Evolutionary conservation across 129 eudicot species (phyloP).

Genomic region (Flaveria brownii): DNA sequence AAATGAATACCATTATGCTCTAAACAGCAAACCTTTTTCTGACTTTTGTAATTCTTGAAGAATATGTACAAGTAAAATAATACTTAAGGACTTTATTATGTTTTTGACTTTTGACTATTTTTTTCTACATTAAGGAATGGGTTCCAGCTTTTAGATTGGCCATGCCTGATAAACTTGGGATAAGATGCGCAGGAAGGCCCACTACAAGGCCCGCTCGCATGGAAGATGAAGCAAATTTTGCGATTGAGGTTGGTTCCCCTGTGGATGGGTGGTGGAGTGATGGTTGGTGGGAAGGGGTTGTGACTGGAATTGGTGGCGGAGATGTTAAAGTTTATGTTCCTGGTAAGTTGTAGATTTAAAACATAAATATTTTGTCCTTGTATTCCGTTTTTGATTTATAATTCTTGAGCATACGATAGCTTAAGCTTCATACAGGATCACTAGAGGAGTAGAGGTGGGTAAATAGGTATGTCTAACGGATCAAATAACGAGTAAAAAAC

Average conservation of each 20-base stretch:
- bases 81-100: not conserved
- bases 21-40: not conserved
- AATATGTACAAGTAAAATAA: not conserved
- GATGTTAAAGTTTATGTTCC: slow-evolving; percentile 67
- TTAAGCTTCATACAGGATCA: not conserved
- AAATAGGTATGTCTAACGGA: not conserved
- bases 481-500: not conserved
- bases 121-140: slow-evolving; percentile 61
- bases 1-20: not conserved
- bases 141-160: slow-evolving; percentile 70
- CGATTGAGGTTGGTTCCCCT: slow-evolving; percentile 64
- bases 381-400: not conserved
- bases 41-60: not conserved
- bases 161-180: slow-evolving; percentile 74
- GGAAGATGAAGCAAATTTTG: slow-evolving; percentile 30
- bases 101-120: not conserved
- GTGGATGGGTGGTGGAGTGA: slow-evolving; percentile 99
- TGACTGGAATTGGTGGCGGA: slow-evolving; percentile 51
- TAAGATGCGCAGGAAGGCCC: slow-evolving; percentile 64
- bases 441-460: not conserved
- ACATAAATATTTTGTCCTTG: not conserved
- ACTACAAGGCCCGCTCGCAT: slow-evolving; percentile 70
- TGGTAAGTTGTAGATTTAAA: slow-evolving; percentile 42
- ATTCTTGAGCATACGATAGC: not conserved
- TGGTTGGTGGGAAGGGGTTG: slow-evolving; percentile 99